phyloP scores from a whole-genome alignment of 2,329 filamentous ascomycete species.

The Chaetomium sp. region DNA sequence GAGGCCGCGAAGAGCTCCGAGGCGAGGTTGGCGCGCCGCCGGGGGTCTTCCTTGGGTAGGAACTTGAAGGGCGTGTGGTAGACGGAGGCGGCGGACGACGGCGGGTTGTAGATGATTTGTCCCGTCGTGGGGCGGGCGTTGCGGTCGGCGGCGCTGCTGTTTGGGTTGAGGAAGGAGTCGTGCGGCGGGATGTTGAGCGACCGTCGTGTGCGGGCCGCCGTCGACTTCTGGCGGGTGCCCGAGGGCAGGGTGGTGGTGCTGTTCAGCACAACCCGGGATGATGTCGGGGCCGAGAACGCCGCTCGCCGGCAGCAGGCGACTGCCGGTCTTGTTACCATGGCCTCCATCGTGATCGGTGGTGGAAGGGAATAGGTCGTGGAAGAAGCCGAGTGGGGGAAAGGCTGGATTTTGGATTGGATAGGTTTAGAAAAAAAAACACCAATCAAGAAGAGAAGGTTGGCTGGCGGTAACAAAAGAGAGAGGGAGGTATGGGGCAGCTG shows the following conservation, averaged over 20 bases:
- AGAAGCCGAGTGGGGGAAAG: background rate
- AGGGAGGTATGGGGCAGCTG: background rate
- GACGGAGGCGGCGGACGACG: constrained; percentile 53
- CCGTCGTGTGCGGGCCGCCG: constrained; percentile 57
- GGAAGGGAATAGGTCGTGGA: background rate
- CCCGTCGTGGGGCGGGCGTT: constrained; percentile 41
- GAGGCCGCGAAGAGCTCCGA: constrained; percentile 45
- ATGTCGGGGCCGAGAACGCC: constrained; percentile 25
- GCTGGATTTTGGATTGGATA: background rate
- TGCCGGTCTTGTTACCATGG: constrained; percentile 29
- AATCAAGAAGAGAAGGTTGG: background rate
- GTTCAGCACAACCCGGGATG: constrained; percentile 31
- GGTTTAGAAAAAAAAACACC: background rate
- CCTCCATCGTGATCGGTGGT: constrained; percentile 29
- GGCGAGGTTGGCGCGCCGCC: constrained; percentile 52
- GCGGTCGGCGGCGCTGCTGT: constrained; percentile 24
- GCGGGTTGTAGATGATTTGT: constrained; percentile 54
- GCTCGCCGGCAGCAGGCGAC: constrained; percentile 30
- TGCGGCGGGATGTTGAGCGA: constrained; percentile 63
- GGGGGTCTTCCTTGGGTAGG: constrained; percentile 59
- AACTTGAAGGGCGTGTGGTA: constrained; percentile 69
- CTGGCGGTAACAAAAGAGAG: background rate
- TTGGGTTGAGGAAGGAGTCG: constrained; percentile 55
- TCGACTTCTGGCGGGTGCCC: constrained; percentile 52
- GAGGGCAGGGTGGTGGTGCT: constrained; percentile 32